Percentiles rank a stretch among this genome's conserved stretches.
phyloP scores from a whole-genome alignment of 345 rosid genomes.

The Arabis hirsuta region DNA sequence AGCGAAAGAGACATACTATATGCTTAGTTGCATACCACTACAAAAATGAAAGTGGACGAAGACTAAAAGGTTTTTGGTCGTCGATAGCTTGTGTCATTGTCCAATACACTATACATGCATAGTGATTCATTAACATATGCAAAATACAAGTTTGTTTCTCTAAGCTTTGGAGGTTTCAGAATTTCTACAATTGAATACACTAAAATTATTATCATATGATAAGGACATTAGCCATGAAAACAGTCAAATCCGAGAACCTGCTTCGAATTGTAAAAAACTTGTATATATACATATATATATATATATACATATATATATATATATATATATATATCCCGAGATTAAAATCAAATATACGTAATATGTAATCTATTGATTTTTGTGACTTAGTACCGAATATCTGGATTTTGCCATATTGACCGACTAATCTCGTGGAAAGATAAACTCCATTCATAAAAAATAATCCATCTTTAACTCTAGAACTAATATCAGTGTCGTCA shows the following conservation, averaged over 20 bases:
- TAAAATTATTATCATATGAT: background rate
- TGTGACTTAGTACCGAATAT: too few species aligned
- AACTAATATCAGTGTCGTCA: too few species aligned
- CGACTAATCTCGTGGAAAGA: too few species aligned
- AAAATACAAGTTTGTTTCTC: background rate
- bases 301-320: too few species aligned
- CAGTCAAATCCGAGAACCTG: background rate
- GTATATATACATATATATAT: background rate
- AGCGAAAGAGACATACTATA: background rate
- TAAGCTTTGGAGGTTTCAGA: background rate
- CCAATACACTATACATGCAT: slow-evolving; percentile 1
- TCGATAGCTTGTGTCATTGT: slow-evolving; percentile 16
- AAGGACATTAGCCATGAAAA: background rate
- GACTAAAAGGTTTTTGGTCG: slow-evolving; percentile 33
- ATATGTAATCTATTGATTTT: too few species aligned
- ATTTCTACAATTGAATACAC: background rate
- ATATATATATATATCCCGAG: background rate
- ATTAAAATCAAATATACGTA: too few species aligned
- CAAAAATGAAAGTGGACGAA: background rate
- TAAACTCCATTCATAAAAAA: too few species aligned
- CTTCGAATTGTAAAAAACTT: background rate
- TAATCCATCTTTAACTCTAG: too few species aligned
- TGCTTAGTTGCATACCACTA: background rate
- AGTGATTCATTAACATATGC: background rate
- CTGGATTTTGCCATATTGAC: too few species aligned